Evolutionary conservation across 2,329 filamentous ascomycete species (phyloP), one percentile per base, ranked within the genome.

Genomic region (Epichloe gansuensis): DNA sequence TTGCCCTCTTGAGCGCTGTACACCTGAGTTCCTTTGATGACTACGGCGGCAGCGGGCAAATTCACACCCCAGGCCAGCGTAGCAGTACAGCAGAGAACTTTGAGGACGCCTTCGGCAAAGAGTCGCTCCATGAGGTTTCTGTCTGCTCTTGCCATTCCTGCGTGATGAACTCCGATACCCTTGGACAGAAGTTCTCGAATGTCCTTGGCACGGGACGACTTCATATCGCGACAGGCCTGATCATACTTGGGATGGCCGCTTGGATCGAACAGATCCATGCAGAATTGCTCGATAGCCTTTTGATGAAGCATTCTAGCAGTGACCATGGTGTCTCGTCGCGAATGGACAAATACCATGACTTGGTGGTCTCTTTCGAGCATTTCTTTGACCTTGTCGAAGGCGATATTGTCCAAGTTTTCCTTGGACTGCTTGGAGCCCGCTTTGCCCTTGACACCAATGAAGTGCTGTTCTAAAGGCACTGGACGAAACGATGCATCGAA

Each of bases 51-150:
- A 37, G 93, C 93, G 1, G 93, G 93, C 68, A 98, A 80, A 68
- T 98, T 98, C 65, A 98, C 91, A 82, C 93, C 93, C 93, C 93
- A 98, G 0, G 93, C 93, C 28, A 98, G 77, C 1, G 93, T 98
- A 11, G 93, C 93, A 2, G 93, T 98, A 81, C 94, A 98, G 75
- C 91, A 97, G 23, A 98, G 83, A 1, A 98, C 91, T 67, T 93
- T 95, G 60, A 97, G 80, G n/a, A 97, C 85, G 28, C 93, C 94
- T 59, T 94, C 86, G 3, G 77, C 81, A 60, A 98, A 98, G 15
- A 97, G 77, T 17, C 88, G 82, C 67, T 98, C 94, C 75, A 96
- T 89, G n/a, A 96, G 72, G 60, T 98, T 98, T 57, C 93, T 80
- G 67, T 98, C 94, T 3, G 91, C 86, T 58, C 94, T 82, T 53